These are phyloP conservation scores for Croton laevigatus DNA, from an alignment of 441 rosid species.

Conservation along the genomic window DNA sequence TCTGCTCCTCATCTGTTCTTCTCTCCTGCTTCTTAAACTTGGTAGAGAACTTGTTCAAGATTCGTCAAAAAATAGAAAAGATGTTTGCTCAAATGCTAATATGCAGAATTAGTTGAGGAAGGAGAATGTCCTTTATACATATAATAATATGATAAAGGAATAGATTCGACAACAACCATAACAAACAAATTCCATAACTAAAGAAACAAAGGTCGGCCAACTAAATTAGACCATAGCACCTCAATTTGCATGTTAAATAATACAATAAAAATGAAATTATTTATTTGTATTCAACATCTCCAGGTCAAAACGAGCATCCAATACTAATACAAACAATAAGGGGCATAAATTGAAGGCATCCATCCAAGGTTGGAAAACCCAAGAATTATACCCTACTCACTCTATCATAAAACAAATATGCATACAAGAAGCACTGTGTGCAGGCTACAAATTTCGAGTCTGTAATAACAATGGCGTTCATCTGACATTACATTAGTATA, in stretches of 20 bases:
- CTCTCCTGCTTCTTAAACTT: not conserved
- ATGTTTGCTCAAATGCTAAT: constrained; percentile 21
- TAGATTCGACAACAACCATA: constrained; percentile 23
- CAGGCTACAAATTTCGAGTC: not conserved
- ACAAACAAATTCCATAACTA: constrained; percentile 8
- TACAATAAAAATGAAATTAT: not conserved
- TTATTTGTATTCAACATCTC: not conserved
- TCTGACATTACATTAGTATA: not conserved
- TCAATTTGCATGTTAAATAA: not conserved
- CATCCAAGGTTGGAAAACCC: not conserved
- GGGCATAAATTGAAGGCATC: not conserved
- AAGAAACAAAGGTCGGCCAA: not conserved
- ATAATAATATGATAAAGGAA: not conserved
- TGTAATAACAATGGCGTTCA: not conserved
- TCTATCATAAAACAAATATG: not conserved
- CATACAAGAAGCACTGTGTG: not conserved
- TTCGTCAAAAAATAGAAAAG: not conserved
- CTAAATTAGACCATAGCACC: not conserved
- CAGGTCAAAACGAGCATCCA: not conserved
- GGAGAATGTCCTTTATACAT: constrained; percentile 1
- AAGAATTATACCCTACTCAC: not conserved
- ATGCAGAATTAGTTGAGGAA: constrained; percentile 28
- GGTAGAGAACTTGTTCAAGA: not conserved
- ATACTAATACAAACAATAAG: not conserved
- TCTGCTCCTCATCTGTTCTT: constrained; percentile 25